These are phyloP conservation scores for Malassezia caprae DNA, from an alignment of 1,284 basidiomycete genomes.

Conservation along the genomic window DNA sequence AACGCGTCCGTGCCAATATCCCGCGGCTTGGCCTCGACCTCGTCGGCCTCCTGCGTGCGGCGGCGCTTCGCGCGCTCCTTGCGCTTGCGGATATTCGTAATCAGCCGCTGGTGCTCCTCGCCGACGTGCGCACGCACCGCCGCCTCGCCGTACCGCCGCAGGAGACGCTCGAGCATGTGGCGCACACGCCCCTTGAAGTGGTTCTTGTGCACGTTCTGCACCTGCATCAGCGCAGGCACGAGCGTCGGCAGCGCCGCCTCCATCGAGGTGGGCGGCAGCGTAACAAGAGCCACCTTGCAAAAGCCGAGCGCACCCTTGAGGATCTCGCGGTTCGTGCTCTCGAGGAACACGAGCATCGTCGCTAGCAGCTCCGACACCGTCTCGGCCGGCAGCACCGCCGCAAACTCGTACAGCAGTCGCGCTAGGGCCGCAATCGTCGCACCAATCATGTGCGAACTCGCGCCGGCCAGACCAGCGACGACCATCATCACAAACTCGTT, in stretches of 20 bases:
- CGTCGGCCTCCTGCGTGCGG: conserved; percentile 22
- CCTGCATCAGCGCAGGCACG: conserved; percentile 73
- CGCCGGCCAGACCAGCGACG: conserved; percentile 83
- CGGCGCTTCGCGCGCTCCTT: conserved; percentile 75
- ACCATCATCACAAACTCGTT: conserved; percentile 96
- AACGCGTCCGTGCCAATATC: conserved; percentile 27
- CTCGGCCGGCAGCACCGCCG: conserved; percentile 58
- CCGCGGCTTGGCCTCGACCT: conserved; percentile 4
- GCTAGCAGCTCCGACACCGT: conserved; percentile 77
- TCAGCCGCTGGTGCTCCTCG: conserved; percentile 65
- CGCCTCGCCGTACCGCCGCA: conserved; percentile 80
- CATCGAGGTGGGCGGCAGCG: conserved; percentile 63
- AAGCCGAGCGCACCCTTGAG: conserved; percentile 93
- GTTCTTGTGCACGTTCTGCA: conserved; percentile 96
- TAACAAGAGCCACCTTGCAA: conserved; percentile 83
- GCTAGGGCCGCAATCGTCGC: conserved; percentile 90
- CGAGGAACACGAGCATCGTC: conserved; percentile 79
- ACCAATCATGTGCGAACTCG: conserved; percentile 94
- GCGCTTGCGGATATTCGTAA: conserved; percentile 79
- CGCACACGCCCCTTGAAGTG: conserved; percentile 96
- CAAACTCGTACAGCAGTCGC: conserved; percentile 89
- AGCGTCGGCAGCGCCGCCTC: conserved; percentile 65
- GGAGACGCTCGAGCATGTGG: conserved; percentile 91
- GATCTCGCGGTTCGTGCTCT: conserved; percentile 89
- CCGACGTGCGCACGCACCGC: conserved; percentile 58